Conservation (phyloP, 164 flowering plant genomes). For the Magnolia kwangsiensis region DNA sequence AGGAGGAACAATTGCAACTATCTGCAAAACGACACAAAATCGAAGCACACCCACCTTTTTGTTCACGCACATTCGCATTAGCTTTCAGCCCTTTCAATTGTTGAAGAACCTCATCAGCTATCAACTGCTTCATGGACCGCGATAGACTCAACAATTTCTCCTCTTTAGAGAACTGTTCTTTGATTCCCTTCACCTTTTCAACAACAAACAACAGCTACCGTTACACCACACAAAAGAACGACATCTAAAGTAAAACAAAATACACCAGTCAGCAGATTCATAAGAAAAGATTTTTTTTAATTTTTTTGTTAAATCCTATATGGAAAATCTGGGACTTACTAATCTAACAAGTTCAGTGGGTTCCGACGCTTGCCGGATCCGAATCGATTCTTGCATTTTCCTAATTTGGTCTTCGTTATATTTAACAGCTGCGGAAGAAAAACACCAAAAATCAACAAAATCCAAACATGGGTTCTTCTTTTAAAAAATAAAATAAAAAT, state of each 20-base stretch:
- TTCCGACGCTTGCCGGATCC: constrained; percentile 57
- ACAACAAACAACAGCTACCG: constrained; percentile 6
- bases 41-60: constrained; percentile 50
- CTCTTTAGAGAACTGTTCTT: constrained; percentile 32
- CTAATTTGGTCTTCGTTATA: constrained; percentile 76
- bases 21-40: neutral
- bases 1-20: constrained; percentile 2
- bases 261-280: constrained; percentile 3
- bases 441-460: constrained; percentile 6
- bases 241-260: neutral
- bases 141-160: constrained; percentile 38
- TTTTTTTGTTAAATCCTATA: neutral
- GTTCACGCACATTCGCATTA: constrained; percentile 39
- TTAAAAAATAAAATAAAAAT: neutral
- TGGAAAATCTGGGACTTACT: constrained; percentile 38
- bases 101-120: constrained; percentile 58
- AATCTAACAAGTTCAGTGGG: constrained; percentile 64
- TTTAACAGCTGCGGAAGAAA: constrained; percentile 40
- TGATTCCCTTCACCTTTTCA: constrained; percentile 49
- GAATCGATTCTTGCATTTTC: constrained; percentile 82
- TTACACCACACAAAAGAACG: neutral
- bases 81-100: constrained; percentile 46
- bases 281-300: neutral
- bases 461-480: neutral
- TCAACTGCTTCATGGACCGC: constrained; percentile 43